Percentiles rank a stretch among this genome's conserved stretches.
phyloP scores from a whole-genome alignment of 2,329 filamentous ascomycete species.

The Nigrospora sphaerica region DNA sequence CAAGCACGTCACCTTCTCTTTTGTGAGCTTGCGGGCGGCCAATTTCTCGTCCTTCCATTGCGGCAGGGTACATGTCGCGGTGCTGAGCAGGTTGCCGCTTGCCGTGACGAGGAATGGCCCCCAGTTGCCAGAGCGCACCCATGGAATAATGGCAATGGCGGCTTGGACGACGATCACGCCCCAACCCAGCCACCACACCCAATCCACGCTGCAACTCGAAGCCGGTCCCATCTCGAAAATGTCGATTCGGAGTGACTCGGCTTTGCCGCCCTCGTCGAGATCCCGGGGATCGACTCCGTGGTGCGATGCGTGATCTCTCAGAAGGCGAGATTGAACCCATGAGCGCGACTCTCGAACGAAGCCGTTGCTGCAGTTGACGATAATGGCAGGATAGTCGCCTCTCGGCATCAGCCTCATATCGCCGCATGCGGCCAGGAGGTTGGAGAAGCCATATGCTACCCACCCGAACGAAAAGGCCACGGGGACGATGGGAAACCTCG shows the following conservation, averaged over 20 bases:
- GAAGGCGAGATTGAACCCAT: constrained; percentile 8
- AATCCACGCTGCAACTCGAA: no score
- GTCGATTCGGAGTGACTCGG: constrained; percentile 5
- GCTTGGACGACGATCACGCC: background rate
- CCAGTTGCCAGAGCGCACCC: background rate
- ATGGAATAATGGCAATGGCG: background rate
- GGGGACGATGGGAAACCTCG: background rate
- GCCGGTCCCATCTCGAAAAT: constrained; percentile 2
- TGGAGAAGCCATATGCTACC: background rate
- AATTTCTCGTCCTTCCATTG: background rate
- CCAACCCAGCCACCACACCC: background rate
- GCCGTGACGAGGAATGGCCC: background rate
- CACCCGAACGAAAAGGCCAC: background rate
- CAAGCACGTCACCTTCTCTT: background rate
- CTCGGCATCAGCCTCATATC: background rate
- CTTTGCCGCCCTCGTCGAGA: background rate
- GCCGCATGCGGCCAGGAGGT: background rate
- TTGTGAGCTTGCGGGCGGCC: background rate
- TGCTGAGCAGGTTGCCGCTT: background rate
- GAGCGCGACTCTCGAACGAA: constrained; percentile 6
- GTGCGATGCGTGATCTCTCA: constrained; percentile 6
- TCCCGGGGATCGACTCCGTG: background rate
- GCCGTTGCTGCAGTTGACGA: constrained; percentile 6
- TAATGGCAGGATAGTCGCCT: constrained; percentile 2
- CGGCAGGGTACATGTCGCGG: background rate